A percentile compares a stretch with the other conserved stretches of the same genome.
phyloP scores from a whole-genome alignment of 2,329 filamentous ascomycete genomes.

The Grosmannia clavigera region DNA sequence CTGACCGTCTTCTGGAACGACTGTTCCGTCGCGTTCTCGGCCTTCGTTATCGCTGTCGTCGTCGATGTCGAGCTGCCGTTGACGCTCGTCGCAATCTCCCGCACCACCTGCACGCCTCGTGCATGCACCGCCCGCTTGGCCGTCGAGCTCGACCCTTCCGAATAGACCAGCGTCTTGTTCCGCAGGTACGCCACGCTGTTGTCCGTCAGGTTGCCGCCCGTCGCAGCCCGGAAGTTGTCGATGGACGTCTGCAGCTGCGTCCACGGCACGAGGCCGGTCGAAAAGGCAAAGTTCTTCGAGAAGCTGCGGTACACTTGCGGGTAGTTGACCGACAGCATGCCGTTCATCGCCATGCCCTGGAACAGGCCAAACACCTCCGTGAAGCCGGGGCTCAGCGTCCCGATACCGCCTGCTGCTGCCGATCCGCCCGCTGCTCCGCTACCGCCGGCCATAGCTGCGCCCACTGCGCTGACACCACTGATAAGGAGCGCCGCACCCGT shows the following conservation, averaged over 20 bases:
- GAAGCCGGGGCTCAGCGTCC: slow-evolving; percentile 70
- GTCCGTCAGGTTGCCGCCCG: slow-evolving; percentile 77
- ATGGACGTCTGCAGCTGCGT: slow-evolving; percentile 67
- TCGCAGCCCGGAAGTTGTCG: slow-evolving; percentile 66
- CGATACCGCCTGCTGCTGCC: slow-evolving; percentile 37
- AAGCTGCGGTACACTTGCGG: slow-evolving; percentile 83
- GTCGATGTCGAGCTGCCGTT: slow-evolving; percentile 16
- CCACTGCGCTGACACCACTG: slow-evolving; percentile 58
- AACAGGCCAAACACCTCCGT: slow-evolving; percentile 79
- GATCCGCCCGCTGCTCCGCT: background rate
- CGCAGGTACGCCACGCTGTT: slow-evolving; percentile 63
- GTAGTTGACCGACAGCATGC: slow-evolving; percentile 87
- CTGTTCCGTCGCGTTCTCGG: slow-evolving; percentile 13
- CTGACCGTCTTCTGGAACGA: slow-evolving; percentile 40
- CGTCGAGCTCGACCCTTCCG: slow-evolving; percentile 41
- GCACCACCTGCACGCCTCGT: slow-evolving; percentile 16
- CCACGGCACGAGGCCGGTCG: slow-evolving; percentile 75
- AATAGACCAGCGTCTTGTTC: slow-evolving; percentile 64
- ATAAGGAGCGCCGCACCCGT: slow-evolving; percentile 72
- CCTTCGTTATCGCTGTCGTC: slow-evolving; percentile 7
- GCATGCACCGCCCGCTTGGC: slow-evolving; percentile 38
- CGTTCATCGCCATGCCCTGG: slow-evolving; percentile 87
- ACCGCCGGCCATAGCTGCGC: slow-evolving; percentile 36
- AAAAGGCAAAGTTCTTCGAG: slow-evolving; percentile 87
- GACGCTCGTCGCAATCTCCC: slow-evolving; percentile 38